Conservation (phyloP, 768 basidiomycete species). For the Russula foetens region DNA sequence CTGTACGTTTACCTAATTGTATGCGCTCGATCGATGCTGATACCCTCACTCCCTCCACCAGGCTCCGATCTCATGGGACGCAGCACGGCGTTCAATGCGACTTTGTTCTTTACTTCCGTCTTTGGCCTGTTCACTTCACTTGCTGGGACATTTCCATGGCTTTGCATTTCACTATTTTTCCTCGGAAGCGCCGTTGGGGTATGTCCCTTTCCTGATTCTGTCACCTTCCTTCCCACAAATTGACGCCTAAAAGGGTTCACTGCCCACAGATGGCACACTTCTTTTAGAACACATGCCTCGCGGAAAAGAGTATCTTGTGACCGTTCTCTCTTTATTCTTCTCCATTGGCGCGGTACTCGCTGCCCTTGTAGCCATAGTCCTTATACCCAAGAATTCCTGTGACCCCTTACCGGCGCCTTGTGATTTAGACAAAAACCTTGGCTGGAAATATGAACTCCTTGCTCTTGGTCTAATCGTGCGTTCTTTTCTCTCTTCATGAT, state of each 20-base stretch:
- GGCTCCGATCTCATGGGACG: conserved; percentile 87
- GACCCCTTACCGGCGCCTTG: conserved; percentile 42
- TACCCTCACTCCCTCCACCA: conserved; percentile 21
- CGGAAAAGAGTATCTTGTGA: conserved; percentile 87
- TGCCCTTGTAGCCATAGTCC: conserved; percentile 67
- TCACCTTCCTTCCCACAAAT: background rate
- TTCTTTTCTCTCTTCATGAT: conserved; percentile 18
- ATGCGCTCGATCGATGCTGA: background rate
- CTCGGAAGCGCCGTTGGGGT: conserved; percentile 93
- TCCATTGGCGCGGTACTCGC: conserved; percentile 85
- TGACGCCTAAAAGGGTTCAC: conserved; percentile 54
- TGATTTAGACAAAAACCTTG: conserved; percentile 66
- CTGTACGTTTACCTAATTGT: conserved; percentile 37
- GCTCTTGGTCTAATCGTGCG: conserved; percentile 76
- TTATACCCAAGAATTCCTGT: conserved; percentile 75
- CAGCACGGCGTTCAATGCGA: conserved; percentile 85
- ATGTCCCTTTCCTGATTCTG: conserved; percentile 19
- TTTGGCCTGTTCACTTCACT: conserved; percentile 82
- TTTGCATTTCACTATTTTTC: conserved; percentile 77
- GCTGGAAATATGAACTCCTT: conserved; percentile 84
- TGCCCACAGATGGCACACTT: conserved; percentile 95
- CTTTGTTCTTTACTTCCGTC: conserved; percentile 80
- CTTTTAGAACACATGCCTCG: conserved; percentile 89
- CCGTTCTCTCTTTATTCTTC: conserved; percentile 91
- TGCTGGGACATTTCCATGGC: conserved; percentile 51